Evolutionary conservation across 208 protist species (phyloP).

Genomic region (Borovskyia barvae): DNA sequence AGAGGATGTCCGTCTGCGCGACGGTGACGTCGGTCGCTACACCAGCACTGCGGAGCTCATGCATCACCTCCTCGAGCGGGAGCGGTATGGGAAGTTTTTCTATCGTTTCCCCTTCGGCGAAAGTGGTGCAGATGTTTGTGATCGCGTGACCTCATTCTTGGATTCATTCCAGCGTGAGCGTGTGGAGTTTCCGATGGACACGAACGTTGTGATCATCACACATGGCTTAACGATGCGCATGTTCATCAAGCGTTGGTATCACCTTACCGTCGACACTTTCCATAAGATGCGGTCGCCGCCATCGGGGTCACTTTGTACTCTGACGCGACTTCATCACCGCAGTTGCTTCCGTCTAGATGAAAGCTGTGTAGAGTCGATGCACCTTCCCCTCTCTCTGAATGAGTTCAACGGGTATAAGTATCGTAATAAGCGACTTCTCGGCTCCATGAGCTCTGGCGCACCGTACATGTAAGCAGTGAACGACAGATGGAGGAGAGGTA

Average conservation of each 20-base stretch:
- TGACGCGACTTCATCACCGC: constrained; percentile 78
- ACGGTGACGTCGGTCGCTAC: constrained; percentile 93
- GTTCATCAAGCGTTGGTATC: constrained; percentile 92
- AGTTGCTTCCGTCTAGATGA: constrained; percentile 78
- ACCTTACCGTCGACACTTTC: constrained; percentile 89
- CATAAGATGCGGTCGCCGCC: constrained; percentile 81
- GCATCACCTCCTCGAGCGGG: constrained; percentile 64
- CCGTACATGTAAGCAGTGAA: constrained; percentile 86
- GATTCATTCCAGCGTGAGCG: constrained; percentile 85
- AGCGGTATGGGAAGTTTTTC: constrained; percentile 90
- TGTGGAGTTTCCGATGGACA: constrained; percentile 77
- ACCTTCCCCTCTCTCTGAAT: constrained; percentile 77
- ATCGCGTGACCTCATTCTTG: constrained; percentile 90
- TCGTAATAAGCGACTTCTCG: constrained; percentile 85
- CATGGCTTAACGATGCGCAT: constrained; percentile 88
- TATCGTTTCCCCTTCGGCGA: constrained; percentile 92
- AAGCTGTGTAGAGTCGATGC: constrained; percentile 62
- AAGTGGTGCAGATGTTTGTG: constrained; percentile 91
- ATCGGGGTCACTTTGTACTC: constrained; percentile 57
- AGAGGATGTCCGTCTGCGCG: constrained; percentile 90
- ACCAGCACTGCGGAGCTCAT: constrained; percentile 57
- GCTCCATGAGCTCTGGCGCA: constrained; percentile 86
- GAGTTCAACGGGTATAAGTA: constrained; percentile 89
- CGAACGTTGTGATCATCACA: constrained; percentile 89
- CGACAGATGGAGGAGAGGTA: too few relatives aligned